Evolutionary conservation across 768 basidiomycete species (phyloP), one percentile per base, ranked within the genome.

Genomic region (Mycena metata): DNA sequence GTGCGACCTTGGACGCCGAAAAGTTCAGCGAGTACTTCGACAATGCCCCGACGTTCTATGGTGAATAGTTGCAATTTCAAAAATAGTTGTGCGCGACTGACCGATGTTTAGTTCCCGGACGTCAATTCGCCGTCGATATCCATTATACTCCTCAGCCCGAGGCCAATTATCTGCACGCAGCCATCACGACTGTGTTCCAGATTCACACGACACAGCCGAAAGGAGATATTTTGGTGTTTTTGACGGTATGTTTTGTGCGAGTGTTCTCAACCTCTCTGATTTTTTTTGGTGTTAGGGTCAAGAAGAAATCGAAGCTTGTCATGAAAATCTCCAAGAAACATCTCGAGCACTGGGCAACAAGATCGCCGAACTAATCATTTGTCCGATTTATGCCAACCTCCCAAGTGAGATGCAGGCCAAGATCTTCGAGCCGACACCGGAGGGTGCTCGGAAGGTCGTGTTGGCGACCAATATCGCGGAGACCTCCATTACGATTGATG

Each of bases 401-500:
- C 98, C 98, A 1, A 96, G 95, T 73, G 98, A 99, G 69, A 96
- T 99, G 96, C 98, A 99, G 78, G 93, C 96, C 42, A 98, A 98
- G 82, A 99, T 99, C 64, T 99, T 99, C 79, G 98, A 99, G 79
- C 97, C 98, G 0, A 99, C 98, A 6, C 98, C 97, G 1, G 93
- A 94, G 60, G 96, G 96, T 21, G 95, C 98, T 30, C 86, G 98
- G 64, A 99, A 99, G 81, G 96, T 99, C 52, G 98, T 99, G 21
- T 84, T 99, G 33, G 98, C 98, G 4, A 99, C 98, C 23, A 99
- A 99, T 76, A 99, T 99, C 71, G 98, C 98, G n/a, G 98, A 99
- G 80, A 99, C 98, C 5, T 96, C 95, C 8, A 99, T 99, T 77
- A 99, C 98, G 10, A 99, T 99, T 72, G 98, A 99, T 61, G 98